Conservation (phyloP, 805 yeast genomes). For the Kuraishia borneana region DNA sequence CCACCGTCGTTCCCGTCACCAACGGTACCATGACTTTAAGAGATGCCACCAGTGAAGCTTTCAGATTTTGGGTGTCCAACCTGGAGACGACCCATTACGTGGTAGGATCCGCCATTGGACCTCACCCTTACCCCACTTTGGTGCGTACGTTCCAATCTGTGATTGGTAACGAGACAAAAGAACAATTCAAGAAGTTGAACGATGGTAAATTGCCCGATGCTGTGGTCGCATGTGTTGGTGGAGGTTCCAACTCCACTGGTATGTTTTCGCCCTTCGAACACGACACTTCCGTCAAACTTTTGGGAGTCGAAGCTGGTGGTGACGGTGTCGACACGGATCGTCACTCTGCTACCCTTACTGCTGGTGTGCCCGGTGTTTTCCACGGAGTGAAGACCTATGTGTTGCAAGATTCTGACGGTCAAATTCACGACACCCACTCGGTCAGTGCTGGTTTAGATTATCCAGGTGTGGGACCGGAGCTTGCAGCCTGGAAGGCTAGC, state of each 20-base stretch:
- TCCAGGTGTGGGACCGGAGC: constrained; percentile 99
- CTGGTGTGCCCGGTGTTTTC: constrained; percentile 93
- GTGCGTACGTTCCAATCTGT: constrained; percentile 98
- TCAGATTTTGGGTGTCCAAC: constrained; percentile 90
- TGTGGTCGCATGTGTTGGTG: constrained; percentile 98
- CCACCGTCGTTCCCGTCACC: constrained; percentile 85
- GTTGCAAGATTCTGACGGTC: constrained; percentile 87
- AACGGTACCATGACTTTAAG: constrained; percentile 94
- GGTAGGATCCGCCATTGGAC: constrained; percentile 98
- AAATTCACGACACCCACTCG: constrained; percentile 94
- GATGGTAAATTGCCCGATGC: constrained; percentile 83
- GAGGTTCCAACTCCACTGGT: constrained; percentile 96
- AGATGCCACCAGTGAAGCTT: constrained; percentile 97
- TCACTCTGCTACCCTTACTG: constrained; percentile 94
- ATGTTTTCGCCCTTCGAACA: constrained; percentile 90
- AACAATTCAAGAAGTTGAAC: constrained; percentile 73
- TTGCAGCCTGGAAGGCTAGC: constrained; percentile 87
- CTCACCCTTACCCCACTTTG: constrained; percentile 97
- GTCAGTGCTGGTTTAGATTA: constrained; percentile 98
- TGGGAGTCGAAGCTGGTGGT: constrained; percentile 99
- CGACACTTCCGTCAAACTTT: constrained; percentile 62
- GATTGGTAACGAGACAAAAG: constrained; percentile 89
- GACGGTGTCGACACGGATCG: constrained; percentile 83
- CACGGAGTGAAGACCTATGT: constrained; percentile 96
- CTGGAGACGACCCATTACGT: constrained; percentile 83